phyloP scores from a whole-genome alignment of 805 yeast genomes.

The Jamesozyma spencerorum region DNA sequence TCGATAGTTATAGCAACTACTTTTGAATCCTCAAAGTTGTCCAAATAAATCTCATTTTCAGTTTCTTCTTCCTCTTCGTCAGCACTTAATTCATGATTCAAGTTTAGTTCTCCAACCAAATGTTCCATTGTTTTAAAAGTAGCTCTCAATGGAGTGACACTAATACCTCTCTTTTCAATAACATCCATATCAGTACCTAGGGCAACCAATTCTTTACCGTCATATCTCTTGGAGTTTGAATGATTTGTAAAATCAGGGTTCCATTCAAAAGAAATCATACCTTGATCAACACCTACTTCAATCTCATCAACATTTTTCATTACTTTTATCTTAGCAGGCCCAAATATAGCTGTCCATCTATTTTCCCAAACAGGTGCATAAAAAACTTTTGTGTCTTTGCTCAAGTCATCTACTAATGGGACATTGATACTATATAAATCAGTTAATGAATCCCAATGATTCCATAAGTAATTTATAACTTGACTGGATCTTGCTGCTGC shows the following conservation, averaged over 20 bases:
- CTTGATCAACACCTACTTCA: conserved; percentile 38
- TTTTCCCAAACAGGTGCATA: conserved; percentile 78
- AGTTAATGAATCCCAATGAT: conserved; percentile 46
- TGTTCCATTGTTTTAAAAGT: conserved; percentile 39
- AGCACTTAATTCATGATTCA: neutral
- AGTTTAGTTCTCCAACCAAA: conserved; percentile 15
- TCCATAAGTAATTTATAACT: conserved; percentile 49
- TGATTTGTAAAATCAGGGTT: conserved; percentile 61
- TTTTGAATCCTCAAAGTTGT: neutral
- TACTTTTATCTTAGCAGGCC: conserved; percentile 14
- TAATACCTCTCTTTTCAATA: conserved; percentile 52
- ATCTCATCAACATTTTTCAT: conserved; percentile 30
- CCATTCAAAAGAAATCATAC: conserved; percentile 60
- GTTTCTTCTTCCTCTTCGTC: neutral
- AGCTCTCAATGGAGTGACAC: conserved; percentile 67
- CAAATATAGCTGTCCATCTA: conserved; percentile 65
- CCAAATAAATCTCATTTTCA: conserved; percentile 2
- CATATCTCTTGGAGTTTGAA: conserved; percentile 21
- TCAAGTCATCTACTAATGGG: conserved; percentile 53
- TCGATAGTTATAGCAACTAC: conserved; percentile 28
- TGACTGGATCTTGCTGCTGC: conserved; percentile 65
- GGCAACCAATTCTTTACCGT: conserved; percentile 9
- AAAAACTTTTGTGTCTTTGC: conserved; percentile 48
- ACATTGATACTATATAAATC: conserved; percentile 80
- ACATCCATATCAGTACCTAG: conserved; percentile 52